Percentiles rank a stretch among this genome's conserved stretches.
Conservation (phyloP, 495 filamentous ascomycete species). For the Lepraria neglecta region DNA sequence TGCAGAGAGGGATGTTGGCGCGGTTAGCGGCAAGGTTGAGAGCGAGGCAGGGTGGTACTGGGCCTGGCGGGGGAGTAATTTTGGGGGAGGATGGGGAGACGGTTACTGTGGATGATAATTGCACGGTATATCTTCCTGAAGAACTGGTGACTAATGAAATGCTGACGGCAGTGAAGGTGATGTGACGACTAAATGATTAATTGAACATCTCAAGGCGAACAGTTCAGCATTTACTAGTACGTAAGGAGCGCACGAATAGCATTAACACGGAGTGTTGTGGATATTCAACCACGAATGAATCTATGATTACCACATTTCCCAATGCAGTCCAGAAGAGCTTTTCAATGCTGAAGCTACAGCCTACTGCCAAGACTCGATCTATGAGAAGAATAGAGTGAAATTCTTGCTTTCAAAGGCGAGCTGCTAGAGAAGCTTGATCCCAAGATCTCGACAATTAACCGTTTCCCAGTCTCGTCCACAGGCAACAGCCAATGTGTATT, state of each 20-base stretch:
- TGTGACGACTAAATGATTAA: conserved; percentile 10
- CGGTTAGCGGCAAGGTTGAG: conserved; percentile 46
- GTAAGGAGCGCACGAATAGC: background rate
- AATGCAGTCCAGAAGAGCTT: no score
- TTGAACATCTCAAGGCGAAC: background rate
- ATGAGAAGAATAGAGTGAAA: no score
- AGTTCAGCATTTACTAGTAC: background rate
- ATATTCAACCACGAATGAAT: no score
- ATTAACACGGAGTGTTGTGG: background rate
- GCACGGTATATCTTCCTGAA: conserved; percentile 20
- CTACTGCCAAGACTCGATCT: no score
- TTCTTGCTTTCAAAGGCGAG: no score
- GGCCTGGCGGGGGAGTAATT: conserved; percentile 17
- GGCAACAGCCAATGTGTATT: no score
- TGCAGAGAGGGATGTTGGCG: conserved; percentile 54
- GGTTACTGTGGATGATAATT: conserved; percentile 43
- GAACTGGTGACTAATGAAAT: background rate
- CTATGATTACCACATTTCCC: no score
- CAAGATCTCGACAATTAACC: no score
- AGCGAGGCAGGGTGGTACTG: conserved; percentile 32
- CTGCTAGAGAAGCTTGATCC: no score
- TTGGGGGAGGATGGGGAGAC: conserved; percentile 29
- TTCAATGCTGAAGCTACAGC: no score
- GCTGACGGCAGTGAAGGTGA: conserved; percentile 17
- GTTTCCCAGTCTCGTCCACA: no score